Evolutionary conservation across 106 monocot genomes (phyloP), one percentile per base, ranked within the genome.

Genomic region (Dioscorea dumetorum): DNA sequence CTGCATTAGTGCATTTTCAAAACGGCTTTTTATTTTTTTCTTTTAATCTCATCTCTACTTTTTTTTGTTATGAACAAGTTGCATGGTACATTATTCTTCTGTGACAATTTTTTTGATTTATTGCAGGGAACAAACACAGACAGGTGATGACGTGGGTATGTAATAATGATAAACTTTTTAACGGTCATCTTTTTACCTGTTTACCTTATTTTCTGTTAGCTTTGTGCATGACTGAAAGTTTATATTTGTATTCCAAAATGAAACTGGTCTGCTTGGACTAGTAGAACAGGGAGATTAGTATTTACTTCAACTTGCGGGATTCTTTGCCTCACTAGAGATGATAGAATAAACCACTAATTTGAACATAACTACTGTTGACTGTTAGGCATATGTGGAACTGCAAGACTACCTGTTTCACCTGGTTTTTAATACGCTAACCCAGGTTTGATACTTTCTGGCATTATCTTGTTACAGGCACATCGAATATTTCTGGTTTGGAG

Each of bases 71-170:
- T 11, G 24, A 35, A 13, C 53, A 5, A 28, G 22, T 59, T 5
- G 50, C 59, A 6, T 8, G 52, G 19, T 16, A 57, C 19, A 8
- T 41, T 41, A 41, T 41, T 41, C 41, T 10, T 41, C 41, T 41
- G 9, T 41, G 41, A 41, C 41, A 41, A 8, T 41, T 41, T 41
- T 41, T 69, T 11, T 33, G 57, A 8, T 68, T 60, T 72, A 15
- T 71, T 80, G 32, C 85, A 94, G 94, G 85, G 90, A 76, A 50
- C 87, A 83, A 77, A 83, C 81, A 67, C 94, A 81, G 72, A 64
- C 81, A 8, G 79, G 72, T 58, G 70, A 63, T 63, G 83, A 78
- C 3, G 60, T 85, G 79, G 94, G 94, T 95, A 88, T 41, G 41
- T 41, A 0, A 62, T 5, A 23, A 20, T 21, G 48, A 60, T 13